Conservation (phyloP, 345 rosid species). For the Syzygium oleosum region DNA sequence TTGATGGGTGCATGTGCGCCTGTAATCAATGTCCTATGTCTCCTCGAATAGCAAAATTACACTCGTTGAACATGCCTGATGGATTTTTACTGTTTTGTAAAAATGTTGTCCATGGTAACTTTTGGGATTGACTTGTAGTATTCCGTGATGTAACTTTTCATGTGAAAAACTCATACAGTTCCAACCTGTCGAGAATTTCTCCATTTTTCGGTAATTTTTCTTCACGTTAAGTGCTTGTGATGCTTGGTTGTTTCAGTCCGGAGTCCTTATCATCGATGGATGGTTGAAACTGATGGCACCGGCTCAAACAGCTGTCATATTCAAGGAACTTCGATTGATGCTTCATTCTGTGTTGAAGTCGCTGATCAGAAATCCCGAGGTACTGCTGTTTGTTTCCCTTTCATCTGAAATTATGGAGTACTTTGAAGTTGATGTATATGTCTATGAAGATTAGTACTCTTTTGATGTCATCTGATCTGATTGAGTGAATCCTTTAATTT, state of each 20-base stretch:
- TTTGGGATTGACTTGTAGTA: neutral
- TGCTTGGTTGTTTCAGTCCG: slow-evolving; percentile 33
- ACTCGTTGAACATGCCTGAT: neutral
- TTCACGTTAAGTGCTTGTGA: neutral
- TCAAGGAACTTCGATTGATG: slow-evolving; percentile 69
- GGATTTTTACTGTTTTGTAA: neutral
- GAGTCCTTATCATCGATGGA: slow-evolving; percentile 65
- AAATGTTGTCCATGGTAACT: neutral
- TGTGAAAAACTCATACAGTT: neutral
- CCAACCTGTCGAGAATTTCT: neutral
- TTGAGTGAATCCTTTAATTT: neutral
- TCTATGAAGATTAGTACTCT: neutral
- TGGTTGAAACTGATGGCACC: slow-evolving; percentile 85
- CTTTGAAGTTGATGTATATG: neutral
- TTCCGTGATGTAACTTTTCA: neutral
- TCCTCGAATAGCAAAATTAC: neutral
- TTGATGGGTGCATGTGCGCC: neutral
- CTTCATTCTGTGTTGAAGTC: slow-evolving; percentile 60
- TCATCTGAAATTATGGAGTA: neutral
- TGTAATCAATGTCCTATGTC: neutral
- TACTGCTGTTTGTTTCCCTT: slow-evolving; percentile 3
- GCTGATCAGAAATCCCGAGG: slow-evolving; percentile 78
- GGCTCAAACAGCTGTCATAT: slow-evolving; percentile 89
- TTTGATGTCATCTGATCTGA: neutral
- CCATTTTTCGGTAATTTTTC: neutral